phyloP scores from a whole-genome alignment of 2,329 filamentous ascomycete species.

The Exophiala phaeomuriformis region DNA sequence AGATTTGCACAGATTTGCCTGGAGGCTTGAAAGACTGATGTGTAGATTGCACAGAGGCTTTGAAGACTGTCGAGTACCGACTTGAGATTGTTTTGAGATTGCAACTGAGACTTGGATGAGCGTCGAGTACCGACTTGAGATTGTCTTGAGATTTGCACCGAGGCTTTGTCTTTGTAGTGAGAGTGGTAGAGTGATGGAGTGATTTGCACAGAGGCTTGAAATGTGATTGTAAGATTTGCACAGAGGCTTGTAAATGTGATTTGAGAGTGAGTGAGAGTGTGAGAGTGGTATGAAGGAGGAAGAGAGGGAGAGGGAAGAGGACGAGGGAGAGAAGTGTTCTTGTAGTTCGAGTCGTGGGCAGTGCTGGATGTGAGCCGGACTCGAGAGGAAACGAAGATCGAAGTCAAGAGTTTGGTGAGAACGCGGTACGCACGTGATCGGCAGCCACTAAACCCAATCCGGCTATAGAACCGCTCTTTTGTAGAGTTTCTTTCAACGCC shows the following conservation, averaged over 20 bases:
- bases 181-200: background rate
- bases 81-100: background rate
- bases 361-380: too few species aligned
- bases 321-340: background rate
- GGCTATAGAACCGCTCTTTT: too few species aligned
- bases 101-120: background rate
- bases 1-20: background rate
- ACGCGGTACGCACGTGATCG: too few species aligned
- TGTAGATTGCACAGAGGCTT: background rate
- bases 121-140: background rate
- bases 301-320: background rate
- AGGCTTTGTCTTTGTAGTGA: background rate
- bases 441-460: too few species aligned
- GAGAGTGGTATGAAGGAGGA: background rate
- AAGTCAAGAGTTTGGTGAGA: too few species aligned
- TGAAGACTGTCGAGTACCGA: background rate
- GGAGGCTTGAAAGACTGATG: background rate
- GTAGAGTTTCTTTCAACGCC: too few species aligned
- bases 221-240: background rate
- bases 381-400: too few species aligned
- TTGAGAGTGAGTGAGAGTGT: background rate
- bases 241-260: background rate
- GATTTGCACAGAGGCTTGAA: background rate
- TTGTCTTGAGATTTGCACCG: background rate
- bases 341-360: background rate